Evolutionary conservation across 2,329 filamentous ascomycete genomes (phyloP).

Genomic region (Zymoseptoria passerinii): DNA sequence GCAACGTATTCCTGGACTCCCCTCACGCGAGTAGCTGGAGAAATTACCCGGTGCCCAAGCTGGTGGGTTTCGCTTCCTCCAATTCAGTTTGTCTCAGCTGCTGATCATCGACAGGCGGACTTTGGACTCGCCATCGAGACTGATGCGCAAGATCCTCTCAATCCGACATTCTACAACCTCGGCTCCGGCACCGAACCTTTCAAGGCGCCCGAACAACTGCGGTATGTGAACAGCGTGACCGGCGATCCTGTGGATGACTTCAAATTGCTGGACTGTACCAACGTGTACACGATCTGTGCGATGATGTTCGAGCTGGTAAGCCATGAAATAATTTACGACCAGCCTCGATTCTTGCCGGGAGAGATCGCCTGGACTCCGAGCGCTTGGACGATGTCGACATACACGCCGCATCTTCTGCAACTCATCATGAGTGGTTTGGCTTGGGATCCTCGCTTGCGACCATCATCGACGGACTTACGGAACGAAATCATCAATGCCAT

Average conservation of each 20-base stretch:
- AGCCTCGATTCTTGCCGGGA: not conserved
- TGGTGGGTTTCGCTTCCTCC: not conserved
- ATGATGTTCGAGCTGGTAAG: not conserved
- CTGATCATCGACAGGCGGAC: constrained; percentile 5
- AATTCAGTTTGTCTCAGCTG: constrained; percentile 2
- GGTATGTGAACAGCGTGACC: constrained; percentile 3
- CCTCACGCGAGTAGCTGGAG: not conserved
- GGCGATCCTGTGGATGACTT: constrained; percentile 6
- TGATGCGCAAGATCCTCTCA: constrained; percentile 6
- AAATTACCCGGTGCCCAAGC: not conserved
- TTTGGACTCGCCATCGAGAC: constrained; percentile 13
- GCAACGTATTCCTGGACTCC: constrained; percentile 15
- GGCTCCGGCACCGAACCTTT: constrained; percentile 8
- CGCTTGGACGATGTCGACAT: not conserved
- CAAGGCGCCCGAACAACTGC: constrained; percentile 8
- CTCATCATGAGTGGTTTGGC: not conserved
- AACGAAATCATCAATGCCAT: too few relatives aligned
- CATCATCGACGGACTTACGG: too few relatives aligned
- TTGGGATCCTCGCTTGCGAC: not conserved
- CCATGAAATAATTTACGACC: too few relatives aligned
- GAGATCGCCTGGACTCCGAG: not conserved
- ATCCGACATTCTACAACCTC: constrained; percentile 5
- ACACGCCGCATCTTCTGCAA: not conserved
- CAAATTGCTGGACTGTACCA: not conserved
- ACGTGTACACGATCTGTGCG: not conserved